A percentile compares a stretch with the other conserved stretches of the same genome.
Evolutionary conservation across 345 rosid genomes (phyloP).

Genomic region (Linum tenue): DNA sequence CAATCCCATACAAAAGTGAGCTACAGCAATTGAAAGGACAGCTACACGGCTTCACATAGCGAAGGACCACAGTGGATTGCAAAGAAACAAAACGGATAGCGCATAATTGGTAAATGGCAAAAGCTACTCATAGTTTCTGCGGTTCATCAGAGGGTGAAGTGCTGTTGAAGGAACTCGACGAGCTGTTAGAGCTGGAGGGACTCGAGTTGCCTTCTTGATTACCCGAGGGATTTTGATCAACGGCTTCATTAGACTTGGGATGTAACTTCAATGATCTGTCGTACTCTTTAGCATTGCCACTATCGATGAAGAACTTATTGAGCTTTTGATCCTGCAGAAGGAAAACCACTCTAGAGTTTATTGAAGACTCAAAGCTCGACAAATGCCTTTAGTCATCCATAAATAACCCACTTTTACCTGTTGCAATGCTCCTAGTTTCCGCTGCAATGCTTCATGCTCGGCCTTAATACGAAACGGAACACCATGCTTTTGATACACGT

Average conservation of each 20-base stretch:
- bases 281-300: conserved; percentile 56
- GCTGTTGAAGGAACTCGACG: conserved; percentile 20
- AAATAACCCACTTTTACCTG: conserved; percentile 27
- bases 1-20: conserved; percentile 3
- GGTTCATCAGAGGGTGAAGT: conserved; percentile 46
- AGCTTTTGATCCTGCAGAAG: conserved; percentile 73
- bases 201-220: too few species aligned
- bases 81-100: background rate
- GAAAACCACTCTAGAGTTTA: conserved; percentile 4
- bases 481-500: conserved; percentile 87
- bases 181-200: too few species aligned
- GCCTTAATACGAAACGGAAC: conserved; percentile 86
- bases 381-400: background rate
- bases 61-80: conserved; percentile 4
- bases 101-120: background rate
- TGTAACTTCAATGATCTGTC: conserved; percentile 62
- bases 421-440: conserved; percentile 75
- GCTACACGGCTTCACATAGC: background rate
- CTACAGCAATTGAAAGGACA: conserved; percentile 1
- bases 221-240: conserved; percentile 25
- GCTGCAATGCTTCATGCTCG: conserved; percentile 89
- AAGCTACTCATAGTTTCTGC: conserved; percentile 31
- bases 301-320: conserved; percentile 55
- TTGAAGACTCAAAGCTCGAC: too few species aligned
- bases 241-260: conserved; percentile 30